Conservation (phyloP, 345 rosid genomes). For the Eucalyptus sp. region DNA sequence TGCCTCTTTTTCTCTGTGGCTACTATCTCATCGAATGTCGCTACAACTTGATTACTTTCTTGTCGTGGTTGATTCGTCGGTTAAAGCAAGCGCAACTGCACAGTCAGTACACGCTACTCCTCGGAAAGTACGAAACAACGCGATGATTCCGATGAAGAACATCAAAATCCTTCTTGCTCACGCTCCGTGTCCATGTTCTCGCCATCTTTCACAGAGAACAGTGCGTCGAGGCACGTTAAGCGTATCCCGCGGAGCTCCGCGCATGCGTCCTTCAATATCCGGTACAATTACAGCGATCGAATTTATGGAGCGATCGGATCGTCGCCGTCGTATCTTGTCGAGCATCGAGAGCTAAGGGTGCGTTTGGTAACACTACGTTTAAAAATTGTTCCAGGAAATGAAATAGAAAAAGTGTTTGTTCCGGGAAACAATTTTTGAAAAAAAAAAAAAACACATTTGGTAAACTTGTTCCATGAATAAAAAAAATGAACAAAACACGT, state of each 20-base stretch:
- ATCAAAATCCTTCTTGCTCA: background rate
- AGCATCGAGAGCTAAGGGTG: background rate
- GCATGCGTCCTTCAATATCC: background rate
- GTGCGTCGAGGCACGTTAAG: background rate
- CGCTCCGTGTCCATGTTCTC: background rate
- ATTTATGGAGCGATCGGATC: background rate
- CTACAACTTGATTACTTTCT: background rate
- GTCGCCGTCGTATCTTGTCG: no score
- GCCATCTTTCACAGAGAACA: background rate
- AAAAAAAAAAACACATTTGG: no score
- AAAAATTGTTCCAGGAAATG: no score
- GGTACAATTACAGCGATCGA: background rate
- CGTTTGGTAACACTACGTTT: no score
- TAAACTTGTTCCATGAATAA: no score
- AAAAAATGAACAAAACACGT: no score
- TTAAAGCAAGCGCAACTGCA: background rate
- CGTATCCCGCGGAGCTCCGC: background rate
- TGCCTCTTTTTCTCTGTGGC: background rate
- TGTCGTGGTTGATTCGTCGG: background rate
- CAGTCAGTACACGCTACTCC: background rate
- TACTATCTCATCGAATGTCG: background rate
- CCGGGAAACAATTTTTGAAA: no score
- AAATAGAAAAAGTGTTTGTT: no score
- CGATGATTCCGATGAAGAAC: background rate
- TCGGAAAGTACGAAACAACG: background rate